Evolutionary conservation across 371 early-diverging fungal genomes (phyloP), one percentile per base, ranked within the genome.

Genomic region (Rhizopus arrhizus): DNA sequence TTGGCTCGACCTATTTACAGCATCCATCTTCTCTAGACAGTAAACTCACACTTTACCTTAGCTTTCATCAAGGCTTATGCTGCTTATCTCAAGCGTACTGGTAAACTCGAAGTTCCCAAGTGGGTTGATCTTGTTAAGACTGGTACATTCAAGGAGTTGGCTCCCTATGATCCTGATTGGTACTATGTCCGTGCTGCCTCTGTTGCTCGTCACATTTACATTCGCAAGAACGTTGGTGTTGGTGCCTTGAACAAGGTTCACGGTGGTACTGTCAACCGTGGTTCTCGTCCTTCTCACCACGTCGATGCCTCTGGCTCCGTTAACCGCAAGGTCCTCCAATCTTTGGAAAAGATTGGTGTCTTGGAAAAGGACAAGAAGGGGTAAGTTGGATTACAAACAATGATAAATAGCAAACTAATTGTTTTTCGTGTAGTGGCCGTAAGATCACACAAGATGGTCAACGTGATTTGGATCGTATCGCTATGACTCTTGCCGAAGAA

Each of bases 91-190:
- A 96, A 95, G 91, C 87, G 91, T 63, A 89, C 94, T 65, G 97
- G 97, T 72, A 95, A 95, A 88, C 89, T 98, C 75, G 92, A 93
- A 76, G 90, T 98, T 70, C 98, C 97, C 77, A 91, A 89, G 83
- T 97, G 96, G 96, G 93, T 95, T 66, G 96, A 98, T 78, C 80
- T 95, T 68, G 96, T 93, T 83, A 98, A 98, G 89, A 95, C 97
- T 66, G 94, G 87, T 66, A 83, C 93, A 70, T 85, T 81, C 91
- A 96, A 95, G 89, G 96, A 96, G 84, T 84, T 94, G 58, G 91
- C 93, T 72, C 98, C 98, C 46, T 91, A 93, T 82, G 97, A 99
- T 74, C 92, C 94, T 62, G 98, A 99, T 88, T 99, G 98, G 98
- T 99, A 88, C 92, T 99, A 93, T 86, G 81, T 95, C 67, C 95